Evolutionary conservation across 2,329 filamentous ascomycete species (phyloP), one percentile per base, ranked within the genome.

Genomic region (Verticillium dahliae): DNA sequence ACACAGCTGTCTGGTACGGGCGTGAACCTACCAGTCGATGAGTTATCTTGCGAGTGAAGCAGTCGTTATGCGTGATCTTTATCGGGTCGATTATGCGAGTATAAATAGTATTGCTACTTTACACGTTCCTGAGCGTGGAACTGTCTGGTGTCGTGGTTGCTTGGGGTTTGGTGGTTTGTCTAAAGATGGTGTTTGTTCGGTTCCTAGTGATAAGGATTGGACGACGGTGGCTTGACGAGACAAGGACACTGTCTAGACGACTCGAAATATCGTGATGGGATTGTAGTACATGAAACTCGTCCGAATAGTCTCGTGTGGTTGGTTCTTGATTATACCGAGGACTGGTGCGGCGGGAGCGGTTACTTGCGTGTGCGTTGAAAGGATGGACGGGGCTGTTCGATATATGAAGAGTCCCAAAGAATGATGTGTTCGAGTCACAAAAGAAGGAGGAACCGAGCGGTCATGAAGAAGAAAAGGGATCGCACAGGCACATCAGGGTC

Each of bases 391-490:
- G 73, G 72, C 73, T 67, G 63, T 69, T 64, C 60, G 66, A 56
- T 56, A 61, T 59, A 60, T 56, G 66, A 75, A 71, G 68, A 70
- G 70, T 75, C 77, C 77, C 78, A 73, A 31, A 76, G 73, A 74
- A 72, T 70, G 71, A 69, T 68, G 68, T 72, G 69, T 41, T 71
- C 74, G 73, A 80, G 74, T 74, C 74, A 75, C 69, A 74, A 79
- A 79, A 76, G 74, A 79, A 79, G 76, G 73, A 79, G 78, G 78
- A 80, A 78, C 76, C 76, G 74, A 76, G 76, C 76, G 75, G 74
- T 74, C 75, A 78, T 76, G 73, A 76, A 76, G 75, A 74, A 74
- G 73, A 76, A 75, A 76, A 72, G 72, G 58, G 45, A 78, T 76
- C 74, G 79, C 72, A 74, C 67, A 68, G 66, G 58, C 58, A 59